Evolutionary conservation across 2,329 filamentous ascomycete species (phyloP), one percentile per base, ranked within the genome.

Genomic region (Clonostachys rosea): DNA sequence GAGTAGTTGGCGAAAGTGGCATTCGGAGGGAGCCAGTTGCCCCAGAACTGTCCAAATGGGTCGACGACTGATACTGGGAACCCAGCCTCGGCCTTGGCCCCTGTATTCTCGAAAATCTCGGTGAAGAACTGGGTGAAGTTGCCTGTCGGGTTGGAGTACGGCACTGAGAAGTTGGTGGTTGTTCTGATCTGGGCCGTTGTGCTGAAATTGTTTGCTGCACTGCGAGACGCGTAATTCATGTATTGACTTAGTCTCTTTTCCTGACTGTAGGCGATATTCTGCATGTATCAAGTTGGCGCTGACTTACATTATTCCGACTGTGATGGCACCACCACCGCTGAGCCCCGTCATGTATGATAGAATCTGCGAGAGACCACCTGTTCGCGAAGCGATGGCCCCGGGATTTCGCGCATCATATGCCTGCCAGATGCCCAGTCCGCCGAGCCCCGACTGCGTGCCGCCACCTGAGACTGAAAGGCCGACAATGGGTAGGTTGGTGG

Each of bases 11-110:
- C 47, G 40, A 50, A 58, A 1, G 45, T 42, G 14, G 46, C 41
- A 5, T 50, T 50, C 1, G 53, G 39, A 0, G 57, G 55, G 0
- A 61, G 45, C 51, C 58, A 62, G 0, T 47, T 52, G 2, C 50
- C 54, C 59, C 59, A 61, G 40, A 61, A 61, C 14, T 56, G 55
- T 1, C 59, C 59, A 40, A 61, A 61, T 6, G 49, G 53, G 18
- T 62, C 59, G 1, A 50, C 50, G 0, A 58, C 58, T 7, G 57
- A 57, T 2, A 62, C 55, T 1, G 59, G 54, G 14, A 62, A 54
- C 4, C 55, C 53, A 0, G 49, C 42, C 36, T 60, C 54, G 6
- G 47, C 56, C 8, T 62, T 61, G 13, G 50, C 47, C 11, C 50
- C 58, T 0, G 48, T 37, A 11, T 55, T 54, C 11, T 59, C 50